phyloP scores from a whole-genome alignment of 208 protist species.

The Histomonas meleagridis region DNA sequence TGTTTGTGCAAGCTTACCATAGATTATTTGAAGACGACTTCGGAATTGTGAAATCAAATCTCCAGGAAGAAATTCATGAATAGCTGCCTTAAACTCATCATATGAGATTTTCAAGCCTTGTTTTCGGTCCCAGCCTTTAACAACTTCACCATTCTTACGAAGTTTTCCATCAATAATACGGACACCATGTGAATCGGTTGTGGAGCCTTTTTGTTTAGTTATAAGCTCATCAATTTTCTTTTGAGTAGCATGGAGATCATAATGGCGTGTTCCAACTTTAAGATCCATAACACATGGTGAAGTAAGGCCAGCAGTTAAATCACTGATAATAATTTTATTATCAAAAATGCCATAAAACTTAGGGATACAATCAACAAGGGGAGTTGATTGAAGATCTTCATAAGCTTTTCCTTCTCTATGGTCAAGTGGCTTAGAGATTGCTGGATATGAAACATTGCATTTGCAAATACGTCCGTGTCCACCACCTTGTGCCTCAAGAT shows the following conservation, averaged over 20 bases:
- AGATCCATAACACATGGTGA: conserved; percentile 8
- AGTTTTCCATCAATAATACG: neutral
- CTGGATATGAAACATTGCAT: neutral
- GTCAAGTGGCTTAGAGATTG: conserved; percentile 8
- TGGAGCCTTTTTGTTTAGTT: neutral
- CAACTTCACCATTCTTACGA: neutral
- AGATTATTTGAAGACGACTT: neutral
- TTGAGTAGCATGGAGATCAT: neutral
- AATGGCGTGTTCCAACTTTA: conserved; percentile 8
- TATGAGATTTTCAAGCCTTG: neutral
- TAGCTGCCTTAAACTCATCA: neutral
- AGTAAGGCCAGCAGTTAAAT: neutral
- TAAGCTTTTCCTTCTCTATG: conserved; percentile 20
- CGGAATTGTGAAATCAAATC: neutral
- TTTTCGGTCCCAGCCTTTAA: neutral
- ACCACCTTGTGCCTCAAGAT: neutral
- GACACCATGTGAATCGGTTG: conserved; percentile 12
- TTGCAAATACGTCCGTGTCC: neutral
- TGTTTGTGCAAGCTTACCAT: neutral
- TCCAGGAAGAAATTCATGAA: neutral
- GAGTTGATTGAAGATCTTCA: neutral
- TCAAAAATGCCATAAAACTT: neutral
- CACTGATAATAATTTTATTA: neutral
- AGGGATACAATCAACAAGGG: neutral
- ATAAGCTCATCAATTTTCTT: neutral